Evolutionary conservation across 495 filamentous ascomycete species (phyloP), one percentile per base, ranked within the genome.

Genomic region (Sphaerosporella brunnea): DNA sequence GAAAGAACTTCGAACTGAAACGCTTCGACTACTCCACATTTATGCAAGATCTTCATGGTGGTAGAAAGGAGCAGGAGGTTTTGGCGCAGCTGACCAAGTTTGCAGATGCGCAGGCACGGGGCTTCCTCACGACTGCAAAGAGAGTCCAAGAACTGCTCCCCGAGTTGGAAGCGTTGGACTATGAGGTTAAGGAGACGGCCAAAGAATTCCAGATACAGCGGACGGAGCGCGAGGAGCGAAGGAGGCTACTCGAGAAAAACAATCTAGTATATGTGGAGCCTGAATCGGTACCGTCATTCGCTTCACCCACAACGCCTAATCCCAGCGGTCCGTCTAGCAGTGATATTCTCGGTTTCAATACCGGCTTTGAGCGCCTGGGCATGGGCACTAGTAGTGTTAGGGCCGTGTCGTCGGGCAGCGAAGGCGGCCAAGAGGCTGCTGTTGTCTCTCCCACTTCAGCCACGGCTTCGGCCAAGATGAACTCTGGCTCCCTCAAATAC

Each of bases 1-100:
- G 88, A 43, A 79, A 80, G 30, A 93, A 83, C 50, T 99, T 95
- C 54, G 90, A 99, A 64, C 68, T 99, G 32, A 95, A 85, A 65
- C 79, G 92, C 8, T 99, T 99, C 50, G 90, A 99, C 65, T 99
- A 99, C 63, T 95, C 86, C 15, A 93, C 85, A 9, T 99, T 96
- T 61, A 94, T 99, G 85, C 87, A 95, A 51, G 90, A 99, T 67
- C 70, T 99, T 9, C 90, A 95, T 55, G 90, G 90, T 20, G 90
- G 90, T 23, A 82, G 90, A 49, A 96, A 96, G 58, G 92, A 99
- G 53, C 90, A 96, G 61, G 90, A 96, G 61, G 81, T 99, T 18
- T 68, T 99, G 19, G 96, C 92, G 11, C 85, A 94, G 61, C 69
- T 99, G 34, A 96, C 90, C 16, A 88, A 82, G 61, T 99, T 86